These are phyloP conservation scores for Sporisorium graminicola DNA, from an alignment of 1,284 basidiomycete genomes.

Conservation along the genomic window DNA sequence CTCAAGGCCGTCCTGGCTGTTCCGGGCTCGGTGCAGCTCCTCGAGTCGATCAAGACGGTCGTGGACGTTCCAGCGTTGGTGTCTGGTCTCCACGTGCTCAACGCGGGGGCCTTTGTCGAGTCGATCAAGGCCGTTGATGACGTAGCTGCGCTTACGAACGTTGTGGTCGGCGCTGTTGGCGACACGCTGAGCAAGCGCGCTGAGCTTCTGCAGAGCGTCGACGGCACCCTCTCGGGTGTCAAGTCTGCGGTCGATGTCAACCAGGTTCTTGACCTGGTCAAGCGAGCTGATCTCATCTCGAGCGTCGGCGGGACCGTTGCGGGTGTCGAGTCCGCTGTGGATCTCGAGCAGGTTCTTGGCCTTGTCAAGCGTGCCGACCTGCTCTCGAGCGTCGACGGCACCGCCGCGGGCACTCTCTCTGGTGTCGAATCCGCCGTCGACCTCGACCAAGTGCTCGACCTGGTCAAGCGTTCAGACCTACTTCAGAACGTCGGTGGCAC, in stretches of 20 bases:
- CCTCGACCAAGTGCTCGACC: neutral
- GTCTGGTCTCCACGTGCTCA: constrained; percentile 18
- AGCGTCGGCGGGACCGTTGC: constrained; percentile 10
- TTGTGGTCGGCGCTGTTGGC: neutral
- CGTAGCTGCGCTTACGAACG: constrained; percentile 4
- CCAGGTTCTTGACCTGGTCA: constrained; percentile 2
- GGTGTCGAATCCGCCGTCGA: constrained; percentile 1
- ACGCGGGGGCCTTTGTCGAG: constrained; percentile 12
- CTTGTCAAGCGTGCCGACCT: constrained; percentile 18
- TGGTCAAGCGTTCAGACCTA: constrained; percentile 16
- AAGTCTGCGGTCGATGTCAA: constrained; percentile 1
- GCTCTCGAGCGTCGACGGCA: constrained; percentile 11
- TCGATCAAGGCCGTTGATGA: constrained; percentile 24
- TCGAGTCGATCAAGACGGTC: constrained; percentile 27
- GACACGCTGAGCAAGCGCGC: constrained; percentile 11
- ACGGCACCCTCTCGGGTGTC: constrained; percentile 8
- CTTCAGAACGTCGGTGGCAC: constrained; percentile 12
- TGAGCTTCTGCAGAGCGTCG: constrained; percentile 16
- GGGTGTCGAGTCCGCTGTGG: constrained; percentile 1
- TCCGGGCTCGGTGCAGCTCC: constrained; percentile 20
- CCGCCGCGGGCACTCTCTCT: constrained; percentile 7
- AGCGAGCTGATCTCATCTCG: constrained; percentile 23
- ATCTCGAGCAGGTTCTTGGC: neutral
- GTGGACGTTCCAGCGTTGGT: constrained; percentile 27
- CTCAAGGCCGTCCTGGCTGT: constrained; percentile 15